Evolutionary conservation across 2,329 filamentous ascomycete species (phyloP).

Genomic region (Ustulina deusta): DNA sequence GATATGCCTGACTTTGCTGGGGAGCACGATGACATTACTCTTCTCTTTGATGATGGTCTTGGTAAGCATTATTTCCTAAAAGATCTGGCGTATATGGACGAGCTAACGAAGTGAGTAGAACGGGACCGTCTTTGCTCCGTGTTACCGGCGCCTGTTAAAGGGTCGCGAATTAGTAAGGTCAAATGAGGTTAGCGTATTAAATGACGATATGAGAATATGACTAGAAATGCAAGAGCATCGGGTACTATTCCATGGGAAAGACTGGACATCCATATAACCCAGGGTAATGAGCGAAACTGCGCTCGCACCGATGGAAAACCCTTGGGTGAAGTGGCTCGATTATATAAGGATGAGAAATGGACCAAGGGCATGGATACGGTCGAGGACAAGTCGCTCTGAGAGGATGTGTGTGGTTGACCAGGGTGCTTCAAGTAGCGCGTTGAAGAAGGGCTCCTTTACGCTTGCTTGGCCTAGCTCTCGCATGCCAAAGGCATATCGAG

Average conservation of each 20-base stretch:
- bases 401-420: not conserved
- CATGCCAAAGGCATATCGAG: not conserved
- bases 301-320: not conserved
- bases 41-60: conserved; percentile 83
- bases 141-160: conserved; percentile 69
- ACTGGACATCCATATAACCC: conserved; percentile 33
- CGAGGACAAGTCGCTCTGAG: not conserved
- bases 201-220: conserved; percentile 46
- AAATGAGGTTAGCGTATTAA: conserved; percentile 41
- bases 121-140: conserved; percentile 65
- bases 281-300: conserved; percentile 3
- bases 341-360: not conserved
- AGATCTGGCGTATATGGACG: not conserved
- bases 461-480: not conserved
- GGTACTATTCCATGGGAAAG: conserved; percentile 37
- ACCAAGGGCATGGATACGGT: not conserved
- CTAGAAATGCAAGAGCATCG: conserved; percentile 39
- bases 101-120: conserved; percentile 56
- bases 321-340: conserved; percentile 1
- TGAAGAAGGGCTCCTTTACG: not conserved
- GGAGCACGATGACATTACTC: conserved; percentile 91
- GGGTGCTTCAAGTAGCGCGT: conserved; percentile 1
- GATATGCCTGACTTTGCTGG: conserved; percentile 90
- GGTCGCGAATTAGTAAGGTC: conserved; percentile 54
- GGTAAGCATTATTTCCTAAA: conserved; percentile 65